These are phyloP conservation scores for Fomes fomentarius DNA, from an alignment of 1,284 basidiomycete genomes.

Conservation along the genomic window DNA sequence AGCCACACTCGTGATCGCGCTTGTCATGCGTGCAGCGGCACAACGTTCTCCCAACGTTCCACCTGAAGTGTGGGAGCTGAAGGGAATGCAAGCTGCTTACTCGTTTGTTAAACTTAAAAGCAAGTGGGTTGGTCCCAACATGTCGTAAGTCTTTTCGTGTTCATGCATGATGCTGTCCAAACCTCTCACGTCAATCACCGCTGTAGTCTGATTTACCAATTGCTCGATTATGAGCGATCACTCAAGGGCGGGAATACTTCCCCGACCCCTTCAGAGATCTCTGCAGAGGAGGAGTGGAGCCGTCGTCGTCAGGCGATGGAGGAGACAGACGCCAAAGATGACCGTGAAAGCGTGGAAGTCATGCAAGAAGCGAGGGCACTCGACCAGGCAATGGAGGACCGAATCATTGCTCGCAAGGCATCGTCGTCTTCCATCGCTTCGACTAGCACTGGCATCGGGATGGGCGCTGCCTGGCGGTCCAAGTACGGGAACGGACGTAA, in stretches of 20 bases:
- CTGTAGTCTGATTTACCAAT: slow-evolving; percentile 90
- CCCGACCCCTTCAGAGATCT: slow-evolving; percentile 53
- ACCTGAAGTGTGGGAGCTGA: slow-evolving; percentile 77
- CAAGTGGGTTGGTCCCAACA: slow-evolving; percentile 91
- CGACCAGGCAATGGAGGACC: slow-evolving; percentile 83
- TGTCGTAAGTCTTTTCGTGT: slow-evolving; percentile 72
- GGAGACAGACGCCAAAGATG: slow-evolving; percentile 53
- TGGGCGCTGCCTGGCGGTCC: slow-evolving; percentile 66
- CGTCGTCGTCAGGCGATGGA: slow-evolving; percentile 70
- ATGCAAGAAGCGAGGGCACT: slow-evolving; percentile 76
- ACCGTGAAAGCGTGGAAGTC: slow-evolving; percentile 58
- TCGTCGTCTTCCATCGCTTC: slow-evolving; percentile 66
- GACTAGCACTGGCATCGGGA: slow-evolving; percentile 53
- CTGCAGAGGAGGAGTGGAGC: slow-evolving; percentile 84
- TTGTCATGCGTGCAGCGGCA: slow-evolving; percentile 93
- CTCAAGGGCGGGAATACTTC: slow-evolving; percentile 58
- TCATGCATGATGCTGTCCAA: slow-evolving; percentile 6
- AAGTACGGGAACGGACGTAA: slow-evolving; percentile 60
- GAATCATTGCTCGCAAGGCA: slow-evolving; percentile 70
- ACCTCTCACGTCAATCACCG: slow-evolving; percentile 10
- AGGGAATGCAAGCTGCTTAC: slow-evolving; percentile 94
- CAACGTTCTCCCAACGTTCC: slow-evolving; percentile 67
- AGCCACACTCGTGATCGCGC: slow-evolving; percentile 90
- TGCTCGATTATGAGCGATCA: slow-evolving; percentile 90
- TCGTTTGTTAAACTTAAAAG: slow-evolving; percentile 89